A percentile compares a stretch with the other conserved stretches of the same genome.
phyloP scores from a whole-genome alignment of 2,329 filamentous ascomycete genomes.

The Myotisia sp. region DNA sequence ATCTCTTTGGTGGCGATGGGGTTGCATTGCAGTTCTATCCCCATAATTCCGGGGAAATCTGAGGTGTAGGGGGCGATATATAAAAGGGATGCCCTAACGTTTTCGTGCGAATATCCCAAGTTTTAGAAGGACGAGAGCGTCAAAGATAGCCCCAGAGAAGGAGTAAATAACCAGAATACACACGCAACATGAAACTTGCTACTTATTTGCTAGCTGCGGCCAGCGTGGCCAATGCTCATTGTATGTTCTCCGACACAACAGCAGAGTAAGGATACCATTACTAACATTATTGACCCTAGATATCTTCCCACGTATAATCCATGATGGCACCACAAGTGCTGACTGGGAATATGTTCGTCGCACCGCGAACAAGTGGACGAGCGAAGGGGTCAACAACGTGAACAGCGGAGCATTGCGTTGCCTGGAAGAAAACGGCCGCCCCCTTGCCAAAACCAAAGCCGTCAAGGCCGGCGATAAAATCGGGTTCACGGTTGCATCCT shows the following conservation, averaged over 20 bases:
- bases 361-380: conserved; percentile 3
- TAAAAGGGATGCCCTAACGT: no score
- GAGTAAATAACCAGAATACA: no score
- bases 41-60: no score
- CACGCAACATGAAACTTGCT: background rate
- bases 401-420: background rate
- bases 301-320: conserved; percentile 1
- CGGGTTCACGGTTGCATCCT: conserved; percentile 30
- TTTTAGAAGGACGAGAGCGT: no score
- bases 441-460: conserved; percentile 9
- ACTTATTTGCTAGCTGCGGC: background rate
- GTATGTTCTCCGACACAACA: background rate
- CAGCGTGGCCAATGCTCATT: conserved; percentile 1
- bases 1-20: no score
- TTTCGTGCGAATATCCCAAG: no score
- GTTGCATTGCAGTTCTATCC: no score
- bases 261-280: background rate
- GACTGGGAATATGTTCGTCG: conserved; percentile 2
- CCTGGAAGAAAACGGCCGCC: background rate
- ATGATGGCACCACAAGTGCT: background rate
- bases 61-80: no score
- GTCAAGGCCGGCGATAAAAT: conserved; percentile 32
- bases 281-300: background rate
- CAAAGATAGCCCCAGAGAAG: no score
- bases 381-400: conserved; percentile 2